Conservation (phyloP, 1,139 yeast species). For the Geotrichum restrictum region DNA sequence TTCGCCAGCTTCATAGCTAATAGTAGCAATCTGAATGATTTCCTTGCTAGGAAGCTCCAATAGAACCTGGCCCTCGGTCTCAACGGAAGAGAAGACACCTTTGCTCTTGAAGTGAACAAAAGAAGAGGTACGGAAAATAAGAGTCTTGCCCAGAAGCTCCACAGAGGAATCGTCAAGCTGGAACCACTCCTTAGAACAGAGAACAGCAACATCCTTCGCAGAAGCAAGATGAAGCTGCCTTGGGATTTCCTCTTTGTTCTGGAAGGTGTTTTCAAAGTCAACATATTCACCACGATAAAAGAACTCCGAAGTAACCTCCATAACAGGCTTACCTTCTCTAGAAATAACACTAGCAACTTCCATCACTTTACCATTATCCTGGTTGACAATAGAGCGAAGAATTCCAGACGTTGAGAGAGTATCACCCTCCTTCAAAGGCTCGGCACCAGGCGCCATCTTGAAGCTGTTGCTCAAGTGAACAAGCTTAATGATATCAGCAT, state of each 20-base stretch:
- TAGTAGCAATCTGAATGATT: slow-evolving; percentile 79
- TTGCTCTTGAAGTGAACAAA: slow-evolving; percentile 76
- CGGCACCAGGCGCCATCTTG: slow-evolving; percentile 88
- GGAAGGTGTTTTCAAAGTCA: slow-evolving; percentile 90
- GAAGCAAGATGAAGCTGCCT: slow-evolving; percentile 69
- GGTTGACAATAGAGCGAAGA: slow-evolving; percentile 83
- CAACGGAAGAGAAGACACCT: slow-evolving; percentile 70
- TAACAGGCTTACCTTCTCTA: slow-evolving; percentile 72
- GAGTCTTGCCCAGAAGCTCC: slow-evolving; percentile 71
- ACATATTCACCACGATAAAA: slow-evolving; percentile 89
- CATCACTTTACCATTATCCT: slow-evolving; percentile 89
- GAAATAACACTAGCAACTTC: slow-evolving; percentile 88
- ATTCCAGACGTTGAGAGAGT: slow-evolving; percentile 77
- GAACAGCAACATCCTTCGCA: slow-evolving; percentile 86
- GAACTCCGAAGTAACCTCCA: slow-evolving; percentile 94
- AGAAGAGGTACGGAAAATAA: slow-evolving; percentile 87
- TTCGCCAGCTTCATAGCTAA: slow-evolving; percentile 84
- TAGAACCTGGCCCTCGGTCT: slow-evolving; percentile 78
- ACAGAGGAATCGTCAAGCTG: slow-evolving; percentile 64
- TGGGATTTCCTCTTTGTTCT: slow-evolving; percentile 82
- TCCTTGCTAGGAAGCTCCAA: slow-evolving; percentile 93
- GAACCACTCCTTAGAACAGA: slow-evolving; percentile 97
- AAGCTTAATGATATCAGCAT: slow-evolving; percentile 89
- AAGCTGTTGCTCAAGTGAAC: slow-evolving; percentile 95
- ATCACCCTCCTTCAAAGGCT: slow-evolving; percentile 86